Conservation (phyloP, 768 basidiomycete genomes). For the Suillus fuscotomentosus region DNA sequence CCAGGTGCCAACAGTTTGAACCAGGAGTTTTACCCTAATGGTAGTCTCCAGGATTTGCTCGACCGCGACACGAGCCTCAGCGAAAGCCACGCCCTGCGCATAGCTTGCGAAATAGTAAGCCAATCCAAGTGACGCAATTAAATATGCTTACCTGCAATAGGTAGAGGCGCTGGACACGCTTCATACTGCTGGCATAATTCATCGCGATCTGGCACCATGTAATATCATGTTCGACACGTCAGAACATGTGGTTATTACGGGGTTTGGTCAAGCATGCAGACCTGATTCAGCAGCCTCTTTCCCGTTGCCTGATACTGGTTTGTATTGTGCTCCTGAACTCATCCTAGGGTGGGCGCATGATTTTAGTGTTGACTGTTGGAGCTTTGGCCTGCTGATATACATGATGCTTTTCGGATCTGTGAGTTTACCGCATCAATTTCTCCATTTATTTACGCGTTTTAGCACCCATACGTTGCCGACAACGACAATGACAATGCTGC, state of each 20-base stretch:
- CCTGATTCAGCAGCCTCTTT: slow-evolving; percentile 1
- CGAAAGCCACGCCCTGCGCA: slow-evolving; percentile 37
- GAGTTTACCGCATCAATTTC: slow-evolving; percentile 13
- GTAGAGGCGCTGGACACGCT: slow-evolving; percentile 42
- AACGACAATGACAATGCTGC: slow-evolving; percentile 18
- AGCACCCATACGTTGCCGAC: slow-evolving; percentile 42
- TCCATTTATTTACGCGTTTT: slow-evolving; percentile 1
- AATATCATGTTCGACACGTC: slow-evolving; percentile 41
- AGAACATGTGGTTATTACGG: slow-evolving; percentile 47
- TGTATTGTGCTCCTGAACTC: slow-evolving; percentile 52
- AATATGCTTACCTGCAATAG: slow-evolving; percentile 13
- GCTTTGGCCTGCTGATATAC: slow-evolving; percentile 51
- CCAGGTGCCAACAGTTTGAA: slow-evolving; percentile 13
- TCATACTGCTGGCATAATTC: slow-evolving; percentile 46
- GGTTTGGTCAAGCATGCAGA: slow-evolving; percentile 39
- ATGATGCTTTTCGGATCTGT: slow-evolving; percentile 51
- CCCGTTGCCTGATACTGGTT: slow-evolving; percentile 7
- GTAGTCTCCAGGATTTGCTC: slow-evolving; percentile 32
- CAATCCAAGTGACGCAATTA: background rate
- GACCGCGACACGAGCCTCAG: slow-evolving; percentile 32
- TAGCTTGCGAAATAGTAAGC: slow-evolving; percentile 50
- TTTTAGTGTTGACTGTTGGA: slow-evolving; percentile 56
- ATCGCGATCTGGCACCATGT: slow-evolving; percentile 44
- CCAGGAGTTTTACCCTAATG: slow-evolving; percentile 35
- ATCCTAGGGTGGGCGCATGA: slow-evolving; percentile 56